Base-by-base conservation (phyloP, 148 eudicot genomes). In the Heliosperma pusillum region DNA sequence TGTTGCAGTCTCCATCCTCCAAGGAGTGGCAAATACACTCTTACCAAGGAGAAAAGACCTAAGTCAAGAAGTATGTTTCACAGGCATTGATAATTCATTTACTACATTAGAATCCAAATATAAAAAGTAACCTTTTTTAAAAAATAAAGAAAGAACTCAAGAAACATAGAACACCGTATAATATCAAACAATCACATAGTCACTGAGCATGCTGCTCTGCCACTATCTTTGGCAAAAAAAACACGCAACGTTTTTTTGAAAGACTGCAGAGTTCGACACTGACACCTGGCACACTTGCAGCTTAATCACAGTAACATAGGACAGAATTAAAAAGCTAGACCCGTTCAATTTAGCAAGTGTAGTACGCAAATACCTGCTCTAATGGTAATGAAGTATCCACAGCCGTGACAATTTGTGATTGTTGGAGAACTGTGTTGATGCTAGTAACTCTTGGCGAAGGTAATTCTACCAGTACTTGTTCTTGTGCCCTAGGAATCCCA, bases 331-430 rank as follows among this genome's bases (percentile, higher is more conserved):
- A 36, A 36, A 50, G 42, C 8, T n/a, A 12, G 2, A n/a, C 17
- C 60, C 50, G 45, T 7, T 22, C 10, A 20, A 61, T 12, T 20
- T 19, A 67, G 17, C 7, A 36, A 3, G 8, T 36, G 42, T 36
- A 36, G 7, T 3, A 36, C 42, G 42, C 42, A 36, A 36, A 36
- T 75, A 80, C 82, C 82, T 75, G 79, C 27, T 70, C 75, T 42
- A 65, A 13, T 15, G 47, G 36, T 70, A 74, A 26, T 21, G 66
- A 70, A 53, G 19, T 20, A 50, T 56, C 50, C 4, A 56, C 15
- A 20, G 17, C 40, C 1, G 44, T 24, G 61, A 44, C 71, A 33
- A 66, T 20, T 71, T 70, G 72, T 27, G 82, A 27, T 40, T 75
- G 76, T 45, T 61, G 45, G 7, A 36, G 12, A 11, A 33, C 29